phyloP scores from a whole-genome alignment of 192 early-diverging fungal genomes.

The Pilobolus umbonatus region DNA sequence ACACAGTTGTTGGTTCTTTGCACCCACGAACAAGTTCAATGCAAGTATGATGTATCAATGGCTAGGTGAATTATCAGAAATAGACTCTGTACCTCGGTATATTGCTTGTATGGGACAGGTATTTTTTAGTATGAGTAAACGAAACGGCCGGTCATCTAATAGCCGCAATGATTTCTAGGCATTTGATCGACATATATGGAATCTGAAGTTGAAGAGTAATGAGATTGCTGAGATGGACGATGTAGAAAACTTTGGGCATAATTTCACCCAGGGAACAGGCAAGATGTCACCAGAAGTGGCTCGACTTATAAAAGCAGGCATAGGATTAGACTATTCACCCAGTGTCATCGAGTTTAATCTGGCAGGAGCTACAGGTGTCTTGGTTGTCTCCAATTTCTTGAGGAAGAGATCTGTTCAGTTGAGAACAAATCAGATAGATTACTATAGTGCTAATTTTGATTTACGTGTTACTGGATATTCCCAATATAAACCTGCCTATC shows the following conservation, averaged over 20 bases:
- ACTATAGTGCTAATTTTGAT: constrained; percentile 34
- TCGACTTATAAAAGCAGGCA: constrained; percentile 22
- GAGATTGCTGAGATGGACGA: constrained; percentile 48
- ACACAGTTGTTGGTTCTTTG: constrained; percentile 66
- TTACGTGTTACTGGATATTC: constrained; percentile 52
- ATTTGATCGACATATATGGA: neutral
- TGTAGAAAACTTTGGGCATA: constrained; percentile 43
- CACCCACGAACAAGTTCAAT: constrained; percentile 33
- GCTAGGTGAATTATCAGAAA: constrained; percentile 66
- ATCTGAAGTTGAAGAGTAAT: constrained; percentile 17
- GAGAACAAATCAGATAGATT: constrained; percentile 47
- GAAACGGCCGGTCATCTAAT: no score
- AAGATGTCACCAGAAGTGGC: constrained; percentile 47
- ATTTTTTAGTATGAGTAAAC: no score
- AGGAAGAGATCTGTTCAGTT: constrained; percentile 36
- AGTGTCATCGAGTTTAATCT: constrained; percentile 66
- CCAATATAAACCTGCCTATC: constrained; percentile 36
- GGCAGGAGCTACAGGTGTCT: constrained; percentile 56
- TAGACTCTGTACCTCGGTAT: constrained; percentile 52
- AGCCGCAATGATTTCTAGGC: no score
- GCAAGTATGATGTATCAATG: constrained; percentile 42
- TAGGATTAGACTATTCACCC: constrained; percentile 37
- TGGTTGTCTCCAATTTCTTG: constrained; percentile 33
- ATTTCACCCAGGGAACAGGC: constrained; percentile 67
- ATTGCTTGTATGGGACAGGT: constrained; percentile 59